Evolutionary conservation across 1,284 basidiomycete species (phyloP).

Genomic region (Pyrrhoderma lamaoense): DNA sequence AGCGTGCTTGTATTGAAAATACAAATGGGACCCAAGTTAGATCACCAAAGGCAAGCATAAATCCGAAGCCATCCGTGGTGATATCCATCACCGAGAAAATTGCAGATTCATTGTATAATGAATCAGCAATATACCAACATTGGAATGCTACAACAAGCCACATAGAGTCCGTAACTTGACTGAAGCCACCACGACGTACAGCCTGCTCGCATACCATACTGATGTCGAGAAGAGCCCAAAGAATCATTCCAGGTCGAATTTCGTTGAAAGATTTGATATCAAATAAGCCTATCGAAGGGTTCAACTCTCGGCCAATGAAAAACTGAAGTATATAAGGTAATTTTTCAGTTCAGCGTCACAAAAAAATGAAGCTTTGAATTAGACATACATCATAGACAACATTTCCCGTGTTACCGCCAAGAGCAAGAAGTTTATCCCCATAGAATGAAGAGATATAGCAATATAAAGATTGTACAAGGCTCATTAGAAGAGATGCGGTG

Average conservation of each 20-base stretch:
- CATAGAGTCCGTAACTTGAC: slow-evolving; percentile 83
- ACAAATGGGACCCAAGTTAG: slow-evolving; percentile 93
- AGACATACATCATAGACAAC: slow-evolving; percentile 79
- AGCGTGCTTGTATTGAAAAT: slow-evolving; percentile 91
- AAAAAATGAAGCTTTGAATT: no score
- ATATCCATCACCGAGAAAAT: slow-evolving; percentile 98
- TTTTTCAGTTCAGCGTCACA: no score
- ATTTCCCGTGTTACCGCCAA: slow-evolving; percentile 89
- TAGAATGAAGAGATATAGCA: slow-evolving; percentile 74
- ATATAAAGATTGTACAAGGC: slow-evolving; percentile 64
- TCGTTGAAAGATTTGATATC: slow-evolving; percentile 98
- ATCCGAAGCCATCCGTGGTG: slow-evolving; percentile 95
- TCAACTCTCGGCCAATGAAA: slow-evolving; percentile 93
- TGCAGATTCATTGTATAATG: slow-evolving; percentile 83
- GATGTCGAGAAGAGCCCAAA: slow-evolving; percentile 90
- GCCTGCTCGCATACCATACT: slow-evolving; percentile 91
- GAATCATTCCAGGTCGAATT: slow-evolving; percentile 88
- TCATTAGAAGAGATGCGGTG: slow-evolving; percentile 79
- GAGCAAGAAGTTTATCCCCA: slow-evolving; percentile 68
- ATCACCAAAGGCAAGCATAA: slow-evolving; percentile 95
- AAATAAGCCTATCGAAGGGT: slow-evolving; percentile 82
- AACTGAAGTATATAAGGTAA: slow-evolving; percentile 46
- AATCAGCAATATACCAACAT: slow-evolving; percentile 83
- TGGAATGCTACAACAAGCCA: slow-evolving; percentile 86
- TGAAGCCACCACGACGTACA: slow-evolving; percentile 60